Evolutionary conservation across 179 eudicot genomes (phyloP).

Genomic region (Gypsophila paniculata): DNA sequence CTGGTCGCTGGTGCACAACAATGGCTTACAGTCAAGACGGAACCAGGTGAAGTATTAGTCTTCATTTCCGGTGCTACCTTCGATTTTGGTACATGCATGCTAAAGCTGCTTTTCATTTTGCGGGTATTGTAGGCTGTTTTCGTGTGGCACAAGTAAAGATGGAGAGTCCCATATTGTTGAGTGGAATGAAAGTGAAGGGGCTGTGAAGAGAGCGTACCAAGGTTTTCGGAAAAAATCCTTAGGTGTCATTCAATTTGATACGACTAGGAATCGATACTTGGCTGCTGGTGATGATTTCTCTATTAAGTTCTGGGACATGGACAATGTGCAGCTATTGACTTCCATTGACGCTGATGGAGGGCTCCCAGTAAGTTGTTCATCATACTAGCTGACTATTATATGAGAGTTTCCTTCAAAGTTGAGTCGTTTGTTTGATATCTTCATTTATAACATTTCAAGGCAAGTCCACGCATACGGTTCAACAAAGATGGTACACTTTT

Average conservation of each 20-base stretch:
- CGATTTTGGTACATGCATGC: slow-evolving; percentile 10
- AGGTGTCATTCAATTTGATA: slow-evolving; percentile 88
- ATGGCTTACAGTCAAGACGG: slow-evolving; percentile 96
- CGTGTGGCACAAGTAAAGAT: slow-evolving; percentile 93
- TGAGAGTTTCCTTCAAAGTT: background rate
- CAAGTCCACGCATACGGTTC: slow-evolving; percentile 81
- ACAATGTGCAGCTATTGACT: slow-evolving; percentile 64
- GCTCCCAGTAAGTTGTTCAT: slow-evolving; percentile 53
- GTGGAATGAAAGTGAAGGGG: slow-evolving; percentile 99
- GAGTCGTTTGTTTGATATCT: slow-evolving; percentile 8
- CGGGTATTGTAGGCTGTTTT: slow-evolving; percentile 56
- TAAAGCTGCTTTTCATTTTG: background rate
- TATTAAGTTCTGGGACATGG: slow-evolving; percentile 94
- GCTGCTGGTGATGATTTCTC: slow-evolving; percentile 89
- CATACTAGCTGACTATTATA: background rate
- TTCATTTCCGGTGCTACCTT: background rate
- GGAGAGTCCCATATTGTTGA: slow-evolving; percentile 91
- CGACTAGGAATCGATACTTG: slow-evolving; percentile 74
- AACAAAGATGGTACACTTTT: slow-evolving; percentile 81
- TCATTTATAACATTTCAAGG: slow-evolving; percentile 37
- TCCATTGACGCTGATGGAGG: slow-evolving; percentile 86
- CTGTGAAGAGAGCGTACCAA: slow-evolving; percentile 76
- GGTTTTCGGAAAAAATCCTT: slow-evolving; percentile 72
- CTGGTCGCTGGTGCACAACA: slow-evolving; percentile 91
- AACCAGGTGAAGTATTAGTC: slow-evolving; percentile 49